phyloP scores from a whole-genome alignment of 202 grass and related monocot species.

The Carex sylvatica region DNA sequence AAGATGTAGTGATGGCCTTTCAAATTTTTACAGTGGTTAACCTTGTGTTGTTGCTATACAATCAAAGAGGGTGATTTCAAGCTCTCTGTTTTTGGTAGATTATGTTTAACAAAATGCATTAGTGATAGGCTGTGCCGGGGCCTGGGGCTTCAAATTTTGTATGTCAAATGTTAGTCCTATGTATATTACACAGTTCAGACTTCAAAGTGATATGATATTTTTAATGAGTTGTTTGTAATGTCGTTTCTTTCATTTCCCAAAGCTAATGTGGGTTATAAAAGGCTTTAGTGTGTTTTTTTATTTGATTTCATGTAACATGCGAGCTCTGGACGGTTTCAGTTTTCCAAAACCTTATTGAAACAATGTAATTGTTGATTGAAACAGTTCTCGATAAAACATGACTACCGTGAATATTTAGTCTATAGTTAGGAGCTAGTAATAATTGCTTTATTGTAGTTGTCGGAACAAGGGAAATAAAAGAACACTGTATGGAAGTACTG shows the following conservation, averaged over 20 bases:
- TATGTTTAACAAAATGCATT: not conserved
- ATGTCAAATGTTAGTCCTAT: not conserved
- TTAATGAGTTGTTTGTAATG: not conserved
- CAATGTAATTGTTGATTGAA: not conserved
- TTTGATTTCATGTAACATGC: not conserved
- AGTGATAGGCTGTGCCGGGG: not conserved
- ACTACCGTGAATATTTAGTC: not conserved
- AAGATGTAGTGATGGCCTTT: conserved; percentile 22
- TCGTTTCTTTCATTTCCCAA: not conserved
- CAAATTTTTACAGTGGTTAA: not conserved
- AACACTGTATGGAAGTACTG: no score
- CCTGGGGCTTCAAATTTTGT: not conserved
- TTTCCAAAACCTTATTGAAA: not conserved
- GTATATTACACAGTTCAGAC: conserved; percentile 1
- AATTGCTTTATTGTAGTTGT: not conserved
- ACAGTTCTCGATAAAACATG: not conserved
- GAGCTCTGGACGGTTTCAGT: not conserved
- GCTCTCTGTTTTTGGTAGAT: not conserved
- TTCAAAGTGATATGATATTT: not conserved
- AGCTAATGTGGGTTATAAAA: not conserved
- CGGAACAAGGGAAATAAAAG: no score
- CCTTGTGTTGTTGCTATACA: not conserved
- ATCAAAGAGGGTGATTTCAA: not conserved
- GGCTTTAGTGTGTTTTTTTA: not conserved
- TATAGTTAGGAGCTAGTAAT: not conserved